Evolutionary conservation across 495 filamentous ascomycete genomes (phyloP).

Genomic region (Aspergillus homomorphus): DNA sequence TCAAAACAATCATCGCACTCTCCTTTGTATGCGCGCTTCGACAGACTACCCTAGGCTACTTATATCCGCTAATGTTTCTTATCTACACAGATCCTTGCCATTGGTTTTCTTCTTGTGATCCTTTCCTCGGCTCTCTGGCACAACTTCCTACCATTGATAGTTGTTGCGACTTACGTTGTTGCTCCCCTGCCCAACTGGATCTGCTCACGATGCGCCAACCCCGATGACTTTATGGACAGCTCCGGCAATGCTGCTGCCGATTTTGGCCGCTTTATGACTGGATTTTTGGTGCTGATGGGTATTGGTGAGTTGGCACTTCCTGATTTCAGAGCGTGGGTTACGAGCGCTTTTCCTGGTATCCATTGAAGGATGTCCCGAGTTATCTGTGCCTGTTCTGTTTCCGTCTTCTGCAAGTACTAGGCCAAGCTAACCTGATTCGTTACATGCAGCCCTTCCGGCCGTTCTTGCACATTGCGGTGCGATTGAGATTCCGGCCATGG

Average conservation of each 20-base stretch:
- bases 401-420: neutral
- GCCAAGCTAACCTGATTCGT: conserved; percentile 20
- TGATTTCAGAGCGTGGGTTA: neutral
- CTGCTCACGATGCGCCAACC: conserved; percentile 79
- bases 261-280: conserved; percentile 90
- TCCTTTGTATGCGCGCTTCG: conserved; percentile 69
- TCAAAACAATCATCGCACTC: conserved; percentile 97
- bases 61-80: conserved; percentile 13
- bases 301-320: conserved; percentile 66
- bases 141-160: conserved; percentile 88
- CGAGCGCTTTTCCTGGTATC: neutral
- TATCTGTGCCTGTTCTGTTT: neutral
- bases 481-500: conserved; percentile 81
- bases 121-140: conserved; percentile 92
- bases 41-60: neutral
- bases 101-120: conserved; percentile 98
- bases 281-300: conserved; percentile 96
- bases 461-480: conserved; percentile 80
- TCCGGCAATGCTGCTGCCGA: conserved; percentile 77
- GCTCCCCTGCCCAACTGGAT: conserved; percentile 96
- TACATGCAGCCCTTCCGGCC: conserved; percentile 73
- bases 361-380: neutral
- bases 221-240: conserved; percentile 96
- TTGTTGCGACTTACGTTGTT: conserved; percentile 91
- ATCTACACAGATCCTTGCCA: conserved; percentile 72